These are phyloP conservation scores for Coemansia sp. DNA, from an alignment of 371 early-diverging fungal species.

Conservation along the genomic window DNA sequence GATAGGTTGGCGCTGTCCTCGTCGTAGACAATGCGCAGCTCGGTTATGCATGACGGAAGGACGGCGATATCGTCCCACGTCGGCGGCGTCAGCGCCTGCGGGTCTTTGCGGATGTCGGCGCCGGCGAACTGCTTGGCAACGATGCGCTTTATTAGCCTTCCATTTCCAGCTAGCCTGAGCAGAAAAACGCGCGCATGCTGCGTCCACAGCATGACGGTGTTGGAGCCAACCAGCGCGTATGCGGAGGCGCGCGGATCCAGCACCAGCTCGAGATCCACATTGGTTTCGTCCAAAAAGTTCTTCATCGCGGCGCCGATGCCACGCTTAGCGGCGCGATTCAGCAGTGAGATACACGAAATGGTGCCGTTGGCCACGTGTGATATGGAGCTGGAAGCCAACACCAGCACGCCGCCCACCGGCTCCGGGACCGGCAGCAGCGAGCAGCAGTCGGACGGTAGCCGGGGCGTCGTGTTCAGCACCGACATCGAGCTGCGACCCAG, in stretches of 20 bases:
- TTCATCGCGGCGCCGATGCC: conserved; percentile 40
- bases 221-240: conserved; percentile 53
- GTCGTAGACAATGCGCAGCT: conserved; percentile 48
- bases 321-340: conserved; percentile 21
- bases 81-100: conserved; percentile 10
- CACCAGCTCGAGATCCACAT: conserved; percentile 19
- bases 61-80: conserved; percentile 50
- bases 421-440: conserved; percentile 73
- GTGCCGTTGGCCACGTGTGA: conserved; percentile 87
- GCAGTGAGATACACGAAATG: conserved; percentile 38
- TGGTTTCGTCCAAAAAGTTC: conserved; percentile 18
- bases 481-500: conserved; percentile 71
- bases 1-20: conserved; percentile 16
- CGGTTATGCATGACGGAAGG: conserved; percentile 64
- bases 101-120: conserved; percentile 9
- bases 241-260: conserved; percentile 29
- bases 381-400: conserved; percentile 76
- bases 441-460: conserved; percentile 81
- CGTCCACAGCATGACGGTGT: conserved; percentile 54
- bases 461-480: conserved; percentile 73
- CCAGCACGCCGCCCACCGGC: conserved; percentile 86
- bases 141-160: conserved; percentile 54
- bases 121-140: conserved; percentile 46
- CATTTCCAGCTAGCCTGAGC: conserved; percentile 37
- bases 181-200: conserved; percentile 34